phyloP scores from a whole-genome alignment of 352 stramenopile genomes.

The Globisporangium ultimum region DNA sequence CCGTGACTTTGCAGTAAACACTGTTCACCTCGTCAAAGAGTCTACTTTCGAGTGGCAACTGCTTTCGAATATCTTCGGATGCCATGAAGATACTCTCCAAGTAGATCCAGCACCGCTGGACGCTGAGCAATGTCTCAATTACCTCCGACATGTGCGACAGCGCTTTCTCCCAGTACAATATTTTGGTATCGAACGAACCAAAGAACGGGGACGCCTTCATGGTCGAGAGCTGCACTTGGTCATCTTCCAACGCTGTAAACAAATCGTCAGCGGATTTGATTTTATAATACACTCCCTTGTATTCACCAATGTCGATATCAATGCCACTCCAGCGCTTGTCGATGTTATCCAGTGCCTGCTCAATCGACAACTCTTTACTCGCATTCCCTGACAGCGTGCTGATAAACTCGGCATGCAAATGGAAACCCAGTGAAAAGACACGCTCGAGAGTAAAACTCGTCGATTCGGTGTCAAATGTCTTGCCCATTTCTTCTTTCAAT shows the following conservation, averaged over 20 bases:
- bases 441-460: constrained; percentile 79
- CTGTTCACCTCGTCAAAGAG: constrained; percentile 88
- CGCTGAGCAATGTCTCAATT: constrained; percentile 83
- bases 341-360: constrained; percentile 85
- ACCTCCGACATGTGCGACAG: constrained; percentile 89
- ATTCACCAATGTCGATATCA: constrained; percentile 89
- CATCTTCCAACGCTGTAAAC: constrained; percentile 89
- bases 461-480: constrained; percentile 76
- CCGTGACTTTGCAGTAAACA: constrained; percentile 71
- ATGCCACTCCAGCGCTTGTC: constrained; percentile 86
- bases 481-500: constrained; percentile 87
- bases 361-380: constrained; percentile 91
- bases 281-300: constrained; percentile 93
- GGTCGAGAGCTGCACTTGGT: constrained; percentile 90
- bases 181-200: constrained; percentile 83
- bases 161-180: constrained; percentile 87
- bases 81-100: constrained; percentile 95
- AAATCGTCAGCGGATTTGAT: constrained; percentile 89
- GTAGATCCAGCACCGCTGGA: constrained; percentile 95
- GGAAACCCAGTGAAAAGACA: constrained; percentile 86
- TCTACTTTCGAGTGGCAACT: constrained; percentile 83
- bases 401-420: constrained; percentile 90
- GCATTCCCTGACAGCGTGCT: constrained; percentile 89
- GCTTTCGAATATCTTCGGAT: constrained; percentile 93
- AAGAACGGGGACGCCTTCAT: constrained; percentile 95